Percentiles rank a stretch among this genome's conserved stretches.
Evolutionary conservation across 352 stramenopile species (phyloP).

Genomic region (Phytophthora chlamydospora): DNA sequence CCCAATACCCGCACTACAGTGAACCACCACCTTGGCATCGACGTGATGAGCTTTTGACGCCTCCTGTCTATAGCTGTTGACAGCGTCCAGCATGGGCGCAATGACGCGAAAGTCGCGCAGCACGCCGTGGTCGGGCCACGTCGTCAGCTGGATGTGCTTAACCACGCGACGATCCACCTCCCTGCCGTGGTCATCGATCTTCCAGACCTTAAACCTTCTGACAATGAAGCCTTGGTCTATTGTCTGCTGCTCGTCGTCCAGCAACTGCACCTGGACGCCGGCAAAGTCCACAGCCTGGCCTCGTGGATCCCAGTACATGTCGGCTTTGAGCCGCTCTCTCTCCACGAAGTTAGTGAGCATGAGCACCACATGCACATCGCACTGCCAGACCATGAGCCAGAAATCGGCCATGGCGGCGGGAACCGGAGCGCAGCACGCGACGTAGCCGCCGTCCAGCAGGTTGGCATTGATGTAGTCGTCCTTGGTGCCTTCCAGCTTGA

Average conservation of each 20-base stretch:
- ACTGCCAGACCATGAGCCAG: constrained; percentile 86
- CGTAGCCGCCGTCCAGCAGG: constrained; percentile 66
- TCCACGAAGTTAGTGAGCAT: constrained; percentile 91
- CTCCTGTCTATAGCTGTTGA: constrained; percentile 54
- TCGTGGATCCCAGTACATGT: constrained; percentile 72
- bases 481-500: constrained; percentile 42
- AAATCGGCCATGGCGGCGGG: constrained; percentile 74
- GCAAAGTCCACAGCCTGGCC: constrained; percentile 57
- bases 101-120: constrained; percentile 75
- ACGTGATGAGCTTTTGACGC: constrained; percentile 31
- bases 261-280: constrained; percentile 55
- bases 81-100: constrained; percentile 71
- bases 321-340: constrained; percentile 67
- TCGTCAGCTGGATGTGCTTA: constrained; percentile 80
- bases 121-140: constrained; percentile 82
- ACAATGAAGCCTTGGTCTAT: constrained; percentile 49
- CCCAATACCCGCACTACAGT: constrained; percentile 84
- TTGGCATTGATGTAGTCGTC: constrained; percentile 85
- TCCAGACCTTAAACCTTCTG: constrained; percentile 60
- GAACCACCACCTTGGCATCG: constrained; percentile 57
- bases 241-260: constrained; percentile 45
- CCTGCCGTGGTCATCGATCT: constrained; percentile 19
- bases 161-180: constrained; percentile 45
- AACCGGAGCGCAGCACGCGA: constrained; percentile 78
- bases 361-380: constrained; percentile 79